Evolutionary conservation across 2,329 filamentous ascomycete genomes (phyloP).

Genomic region (Erysiphe pulchra): DNA sequence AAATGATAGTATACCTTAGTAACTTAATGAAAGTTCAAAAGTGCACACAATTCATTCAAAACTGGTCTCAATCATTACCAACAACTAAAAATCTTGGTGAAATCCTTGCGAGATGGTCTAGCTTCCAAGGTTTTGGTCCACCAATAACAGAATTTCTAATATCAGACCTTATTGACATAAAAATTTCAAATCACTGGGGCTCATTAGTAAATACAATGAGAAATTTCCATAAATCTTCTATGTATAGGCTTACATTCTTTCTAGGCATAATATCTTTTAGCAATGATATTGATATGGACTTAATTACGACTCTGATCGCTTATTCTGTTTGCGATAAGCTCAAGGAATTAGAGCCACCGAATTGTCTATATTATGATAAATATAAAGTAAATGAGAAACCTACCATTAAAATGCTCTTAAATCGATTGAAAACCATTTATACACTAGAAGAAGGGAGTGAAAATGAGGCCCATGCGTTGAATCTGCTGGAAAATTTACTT

Average conservation of each 20-base stretch:
- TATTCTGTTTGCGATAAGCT: conserved; percentile 19
- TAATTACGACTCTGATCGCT: conserved; percentile 19
- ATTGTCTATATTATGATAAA: background rate
- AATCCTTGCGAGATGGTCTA: conserved; percentile 12
- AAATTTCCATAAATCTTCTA: conserved; percentile 7
- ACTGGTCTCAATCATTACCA: conserved; percentile 7
- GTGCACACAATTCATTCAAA: conserved; percentile 7
- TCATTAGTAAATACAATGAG: conserved; percentile 17
- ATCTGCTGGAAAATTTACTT: conserved; percentile 17
- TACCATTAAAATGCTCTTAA: background rate
- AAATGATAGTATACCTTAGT: no score
- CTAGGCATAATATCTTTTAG: conserved; percentile 20
- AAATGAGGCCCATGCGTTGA: conserved; percentile 9
- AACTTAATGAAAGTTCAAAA: conserved; percentile 3
- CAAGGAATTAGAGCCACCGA: conserved; percentile 6
- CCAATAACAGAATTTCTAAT: conserved; percentile 13
- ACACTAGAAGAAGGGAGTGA: background rate
- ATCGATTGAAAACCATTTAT: background rate
- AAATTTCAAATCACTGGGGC: conserved; percentile 19
- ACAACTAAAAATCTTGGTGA: conserved; percentile 8
- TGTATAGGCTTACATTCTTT: conserved; percentile 19
- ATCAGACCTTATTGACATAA: conserved; percentile 15
- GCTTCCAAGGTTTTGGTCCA: conserved; percentile 16
- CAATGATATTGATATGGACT: conserved; percentile 14
- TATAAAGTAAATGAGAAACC: background rate